A percentile compares a stretch with the other conserved stretches of the same genome.
Evolutionary conservation across 306 rosid genomes (phyloP).

Genomic region (Bauhinia variegata): DNA sequence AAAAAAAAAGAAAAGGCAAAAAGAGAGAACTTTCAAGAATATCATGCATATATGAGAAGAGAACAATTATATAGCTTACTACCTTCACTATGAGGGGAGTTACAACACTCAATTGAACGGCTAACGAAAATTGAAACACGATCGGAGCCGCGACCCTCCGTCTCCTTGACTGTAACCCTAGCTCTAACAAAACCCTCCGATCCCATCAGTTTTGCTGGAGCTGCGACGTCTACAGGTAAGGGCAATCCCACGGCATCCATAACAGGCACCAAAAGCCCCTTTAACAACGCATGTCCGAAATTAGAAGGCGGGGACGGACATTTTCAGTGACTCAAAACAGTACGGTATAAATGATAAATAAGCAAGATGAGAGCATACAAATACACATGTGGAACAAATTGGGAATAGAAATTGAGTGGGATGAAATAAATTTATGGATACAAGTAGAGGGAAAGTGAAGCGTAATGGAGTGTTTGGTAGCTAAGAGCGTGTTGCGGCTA

Average conservation of each 20-base stretch:
- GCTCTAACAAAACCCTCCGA: conserved; percentile 55
- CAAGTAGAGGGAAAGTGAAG: conserved; percentile 25
- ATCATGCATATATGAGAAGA: not conserved
- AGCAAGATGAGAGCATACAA: conserved; percentile 12
- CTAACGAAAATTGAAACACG: conserved; percentile 36
- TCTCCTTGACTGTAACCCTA: conserved; percentile 52
- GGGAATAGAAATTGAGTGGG: not conserved
- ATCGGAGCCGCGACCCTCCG: conserved; percentile 47
- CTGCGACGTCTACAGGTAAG: conserved; percentile 49
- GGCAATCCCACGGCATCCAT: conserved; percentile 73
- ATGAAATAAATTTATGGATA: conserved; percentile 16
- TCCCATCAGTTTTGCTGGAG: conserved; percentile 63
- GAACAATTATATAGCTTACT: conserved; percentile 32
- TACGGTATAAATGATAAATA: not conserved
- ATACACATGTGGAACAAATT: not conserved
- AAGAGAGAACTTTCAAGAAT: not conserved
- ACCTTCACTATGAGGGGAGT: conserved; percentile 41
- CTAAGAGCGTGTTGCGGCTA: conserved; percentile 72
- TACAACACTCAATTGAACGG: conserved; percentile 45
- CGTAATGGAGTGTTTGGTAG: conserved; percentile 39
- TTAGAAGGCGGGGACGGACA: conserved; percentile 13
- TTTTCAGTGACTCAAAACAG: conserved; percentile 35
- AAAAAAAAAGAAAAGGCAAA: not conserved
- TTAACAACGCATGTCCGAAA: not conserved
- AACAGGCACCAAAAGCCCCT: conserved; percentile 31